Base-by-base conservation (phyloP, 1,139 yeast species). In the Saccharomyces hybrid region DNA sequence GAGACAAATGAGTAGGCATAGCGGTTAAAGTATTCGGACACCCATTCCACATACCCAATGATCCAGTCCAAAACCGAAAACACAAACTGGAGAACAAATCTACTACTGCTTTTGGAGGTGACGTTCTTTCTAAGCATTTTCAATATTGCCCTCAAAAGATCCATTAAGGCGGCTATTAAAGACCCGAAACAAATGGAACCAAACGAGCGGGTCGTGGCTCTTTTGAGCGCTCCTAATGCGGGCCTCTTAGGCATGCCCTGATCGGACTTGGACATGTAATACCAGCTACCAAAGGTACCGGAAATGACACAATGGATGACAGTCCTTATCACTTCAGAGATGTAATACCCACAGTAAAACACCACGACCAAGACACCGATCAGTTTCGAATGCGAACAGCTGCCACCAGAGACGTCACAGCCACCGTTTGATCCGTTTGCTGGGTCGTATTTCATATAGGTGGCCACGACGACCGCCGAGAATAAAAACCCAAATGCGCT, bases 111-210 rank as follows among this genome's bases (percentile, higher is more conserved):
- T 32, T 83, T 82, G 28, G 61, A 59, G 3, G 59, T 52, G 3
- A 63, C 47, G 57, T 81, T 77, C 53, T 77, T 76, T 63, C 81
- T 77, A 55, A 83, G 67, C 42, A 81, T 66, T 41, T 69, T 72
- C 50, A 77, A 63, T 11, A 79, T 69, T 57, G 82, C 84, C 55
- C 82, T 79, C 44, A 84, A 61, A 28, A 86, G 73, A 66, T 88
- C 91, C 59, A 90, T 78, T 31, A 88, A 60, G 0, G 96, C 81
- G 13, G 88, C 96, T 63, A 89, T 80, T 61, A 90, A 73, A 1
- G 95, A 86, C 0, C 97, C 96, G 66, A 88, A 86, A 66, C 96
- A 85, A 54, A 91, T 85, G 2, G 96, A 88, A 0, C 98, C 97
- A 67, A 90, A 86, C 46, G 95, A 87, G 67, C 85, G 87, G 1